phyloP scores from a whole-genome alignment of 1,284 basidiomycete species.

The Sutorius eximius region DNA sequence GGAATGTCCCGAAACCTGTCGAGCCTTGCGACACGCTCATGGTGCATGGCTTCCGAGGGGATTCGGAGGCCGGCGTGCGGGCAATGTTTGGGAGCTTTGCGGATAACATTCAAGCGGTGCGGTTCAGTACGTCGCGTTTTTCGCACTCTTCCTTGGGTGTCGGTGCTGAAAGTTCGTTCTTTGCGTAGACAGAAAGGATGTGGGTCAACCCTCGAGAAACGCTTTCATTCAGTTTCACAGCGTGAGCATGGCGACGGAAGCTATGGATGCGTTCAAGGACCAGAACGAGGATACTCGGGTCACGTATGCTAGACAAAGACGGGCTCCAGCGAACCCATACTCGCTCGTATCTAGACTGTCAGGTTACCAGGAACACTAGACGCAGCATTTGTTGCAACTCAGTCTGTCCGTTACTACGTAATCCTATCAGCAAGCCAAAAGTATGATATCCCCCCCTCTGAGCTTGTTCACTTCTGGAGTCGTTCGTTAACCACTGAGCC shows the following conservation, averaged over 20 bases:
- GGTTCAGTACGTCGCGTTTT: constrained; percentile 23
- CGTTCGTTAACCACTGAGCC: no score
- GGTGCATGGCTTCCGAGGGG: constrained; percentile 37
- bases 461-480: background rate
- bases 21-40: constrained; percentile 42
- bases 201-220: background rate
- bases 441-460: constrained; percentile 5
- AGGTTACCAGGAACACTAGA: constrained; percentile 10
- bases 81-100: constrained; percentile 26
- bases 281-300: constrained; percentile 4
- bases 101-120: constrained; percentile 18
- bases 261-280: constrained; percentile 25
- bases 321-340: constrained; percentile 1
- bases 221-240: constrained; percentile 30
- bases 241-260: constrained; percentile 20
- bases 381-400: background rate
- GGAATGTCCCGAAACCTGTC: background rate
- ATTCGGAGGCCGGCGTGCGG: constrained; percentile 20
- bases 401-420: background rate
- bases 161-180: constrained; percentile 2
- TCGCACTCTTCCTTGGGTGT: background rate
- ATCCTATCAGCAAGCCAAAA: constrained; percentile 8
- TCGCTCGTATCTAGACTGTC: constrained; percentile 25
- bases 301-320: constrained; percentile 23
- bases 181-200: constrained; percentile 8